Evolutionary conservation across 768 basidiomycete genomes (phyloP).

Genomic region (Boletus eberwhitei): DNA sequence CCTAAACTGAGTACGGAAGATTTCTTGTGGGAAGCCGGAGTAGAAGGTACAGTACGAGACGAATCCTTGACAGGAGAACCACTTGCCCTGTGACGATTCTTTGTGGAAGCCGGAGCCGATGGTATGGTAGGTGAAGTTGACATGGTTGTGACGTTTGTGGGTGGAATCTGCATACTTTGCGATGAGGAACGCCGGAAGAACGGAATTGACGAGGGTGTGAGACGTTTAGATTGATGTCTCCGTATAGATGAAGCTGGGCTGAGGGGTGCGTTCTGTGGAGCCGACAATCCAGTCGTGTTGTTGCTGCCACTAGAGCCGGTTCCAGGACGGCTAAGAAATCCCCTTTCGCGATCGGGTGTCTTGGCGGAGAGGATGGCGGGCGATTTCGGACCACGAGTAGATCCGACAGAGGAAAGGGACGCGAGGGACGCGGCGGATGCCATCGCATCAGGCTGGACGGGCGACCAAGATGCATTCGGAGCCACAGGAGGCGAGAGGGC

Average conservation of each 20-base stretch:
- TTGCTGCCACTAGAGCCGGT: constrained; percentile 78
- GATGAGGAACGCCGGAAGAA: constrained; percentile 93
- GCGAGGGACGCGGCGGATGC: constrained; percentile 71
- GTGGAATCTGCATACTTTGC: constrained; percentile 74
- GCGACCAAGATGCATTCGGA: constrained; percentile 58
- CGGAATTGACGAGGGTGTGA: constrained; percentile 90
- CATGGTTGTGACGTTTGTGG: constrained; percentile 37
- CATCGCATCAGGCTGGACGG: constrained; percentile 74
- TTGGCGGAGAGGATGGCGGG: constrained; percentile 43
- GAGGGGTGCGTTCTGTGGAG: constrained; percentile 57
- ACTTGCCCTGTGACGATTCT: constrained; percentile 41
- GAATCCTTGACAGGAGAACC: constrained; percentile 54
- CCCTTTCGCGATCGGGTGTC: constrained; percentile 58
- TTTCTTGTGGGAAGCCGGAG: constrained; percentile 70
- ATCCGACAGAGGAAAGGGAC: constrained; percentile 72
- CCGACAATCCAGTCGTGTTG: constrained; percentile 53
- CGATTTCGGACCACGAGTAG: constrained; percentile 50
- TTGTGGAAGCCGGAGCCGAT: constrained; percentile 39
- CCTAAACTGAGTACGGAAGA: constrained; percentile 80
- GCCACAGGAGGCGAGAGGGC: constrained; percentile 41
- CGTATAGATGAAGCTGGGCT: constrained; percentile 71
- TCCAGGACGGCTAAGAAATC: constrained; percentile 60
- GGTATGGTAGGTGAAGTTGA: constrained; percentile 54
- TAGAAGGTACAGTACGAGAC: constrained; percentile 49
- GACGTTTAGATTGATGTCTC: constrained; percentile 65